phyloP scores from a whole-genome alignment of 805 yeast genomes.

The Saccharomyces mikatae region DNA sequence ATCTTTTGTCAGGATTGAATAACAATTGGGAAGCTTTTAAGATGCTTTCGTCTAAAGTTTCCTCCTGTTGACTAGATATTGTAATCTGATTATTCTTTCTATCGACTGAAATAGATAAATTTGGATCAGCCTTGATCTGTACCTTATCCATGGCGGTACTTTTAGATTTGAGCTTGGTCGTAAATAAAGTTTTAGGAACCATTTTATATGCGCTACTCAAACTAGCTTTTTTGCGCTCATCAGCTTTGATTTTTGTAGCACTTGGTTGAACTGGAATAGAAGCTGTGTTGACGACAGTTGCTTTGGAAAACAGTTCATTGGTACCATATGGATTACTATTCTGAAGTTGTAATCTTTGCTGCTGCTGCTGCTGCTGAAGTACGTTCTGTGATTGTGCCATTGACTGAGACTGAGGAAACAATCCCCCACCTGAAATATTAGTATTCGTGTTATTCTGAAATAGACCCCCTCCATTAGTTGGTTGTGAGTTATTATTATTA shows the following conservation, averaged over 20 bases:
- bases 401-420: slow-evolving; percentile 29
- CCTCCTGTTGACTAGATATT: slow-evolving; percentile 6
- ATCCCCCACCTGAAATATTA: slow-evolving; percentile 26
- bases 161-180: slow-evolving; percentile 10
- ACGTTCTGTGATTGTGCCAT: slow-evolving; percentile 15
- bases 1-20: slow-evolving; percentile 22
- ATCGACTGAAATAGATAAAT: neutral
- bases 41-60: slow-evolving; percentile 16
- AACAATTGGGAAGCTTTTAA: slow-evolving; percentile 14
- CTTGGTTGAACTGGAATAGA: slow-evolving; percentile 37
- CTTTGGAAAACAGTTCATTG: slow-evolving; percentile 52
- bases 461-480: neutral
- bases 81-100: neutral
- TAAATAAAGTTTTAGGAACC: slow-evolving; percentile 54
- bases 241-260: slow-evolving; percentile 39
- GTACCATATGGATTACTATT: slow-evolving; percentile 64
- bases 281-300: slow-evolving; percentile 29
- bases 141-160: neutral
- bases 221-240: slow-evolving; percentile 52
- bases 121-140: neutral
- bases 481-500: slow-evolving; percentile 6
- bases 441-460: neutral
- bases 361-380: slow-evolving; percentile 5
- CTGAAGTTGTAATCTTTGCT: slow-evolving; percentile 10
- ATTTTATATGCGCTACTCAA: slow-evolving; percentile 53